Evolutionary conservation across 257 asterid species (phyloP).

Genomic region (Datura wrightii): DNA sequence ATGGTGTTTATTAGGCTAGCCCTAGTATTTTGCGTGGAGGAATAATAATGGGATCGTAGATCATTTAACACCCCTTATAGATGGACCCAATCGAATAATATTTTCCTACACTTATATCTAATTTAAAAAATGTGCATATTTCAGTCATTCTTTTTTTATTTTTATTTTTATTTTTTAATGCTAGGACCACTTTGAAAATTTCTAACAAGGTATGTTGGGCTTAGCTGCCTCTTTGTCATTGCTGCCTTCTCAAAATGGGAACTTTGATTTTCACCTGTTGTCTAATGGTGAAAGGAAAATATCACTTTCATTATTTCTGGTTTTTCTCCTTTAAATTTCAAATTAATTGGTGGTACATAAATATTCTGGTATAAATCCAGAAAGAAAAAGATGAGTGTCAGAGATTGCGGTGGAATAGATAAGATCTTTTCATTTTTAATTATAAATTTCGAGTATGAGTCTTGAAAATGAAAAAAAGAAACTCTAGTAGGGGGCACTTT

Average conservation of each 20-base stretch:
- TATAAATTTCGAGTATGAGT: not conserved
- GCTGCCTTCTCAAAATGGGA: slow-evolving; percentile 28
- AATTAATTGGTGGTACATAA: not conserved
- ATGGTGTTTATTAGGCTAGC: no score
- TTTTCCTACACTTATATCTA: not conserved
- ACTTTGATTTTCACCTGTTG: slow-evolving; percentile 3
- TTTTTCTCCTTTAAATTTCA: not conserved
- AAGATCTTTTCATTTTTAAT: not conserved
- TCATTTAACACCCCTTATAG: not conserved
- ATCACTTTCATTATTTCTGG: slow-evolving; percentile 22
- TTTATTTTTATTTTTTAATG: not conserved
- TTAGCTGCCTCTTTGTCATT: slow-evolving; percentile 20
- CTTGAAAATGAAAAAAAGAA: not conserved
- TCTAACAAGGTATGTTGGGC: not conserved
- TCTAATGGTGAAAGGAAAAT: slow-evolving; percentile 17
- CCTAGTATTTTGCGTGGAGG: no score
- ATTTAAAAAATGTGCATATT: slow-evolving; percentile 6
- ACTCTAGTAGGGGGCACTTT: not conserved
- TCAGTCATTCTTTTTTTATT: not conserved
- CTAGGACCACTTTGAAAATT: slow-evolving; percentile 24
- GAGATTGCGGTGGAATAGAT: not conserved
- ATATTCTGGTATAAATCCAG: not conserved
- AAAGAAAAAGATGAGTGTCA: not conserved
- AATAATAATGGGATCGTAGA: not conserved
- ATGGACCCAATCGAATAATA: not conserved